These are phyloP conservation scores for Lithocarpus polystachyus DNA, from an alignment of 306 rosid genomes.

Conservation along the genomic window DNA sequence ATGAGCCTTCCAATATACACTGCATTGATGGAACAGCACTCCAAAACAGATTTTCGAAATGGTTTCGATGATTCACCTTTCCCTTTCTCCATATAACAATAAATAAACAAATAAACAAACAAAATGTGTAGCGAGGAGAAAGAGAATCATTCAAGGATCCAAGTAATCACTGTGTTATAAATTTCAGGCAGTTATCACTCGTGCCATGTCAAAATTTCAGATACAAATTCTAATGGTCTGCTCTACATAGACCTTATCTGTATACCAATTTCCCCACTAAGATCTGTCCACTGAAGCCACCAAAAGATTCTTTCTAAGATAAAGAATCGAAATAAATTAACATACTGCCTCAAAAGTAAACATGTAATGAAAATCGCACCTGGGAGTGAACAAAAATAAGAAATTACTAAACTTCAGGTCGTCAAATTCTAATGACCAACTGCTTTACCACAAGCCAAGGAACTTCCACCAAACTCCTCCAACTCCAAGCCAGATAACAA, in stretches of 20 bases:
- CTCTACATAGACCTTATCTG: conserved; percentile 24
- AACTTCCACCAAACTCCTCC: conserved; percentile 96
- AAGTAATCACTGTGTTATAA: conserved; percentile 26
- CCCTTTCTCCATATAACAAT: background rate
- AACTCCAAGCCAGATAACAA: conserved; percentile 87
- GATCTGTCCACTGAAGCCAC: conserved; percentile 36
- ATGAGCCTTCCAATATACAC: no score
- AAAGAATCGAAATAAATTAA: conserved; percentile 32
- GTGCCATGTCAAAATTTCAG: conserved; percentile 37
- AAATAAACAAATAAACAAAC: background rate
- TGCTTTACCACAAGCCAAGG: conserved; percentile 79
- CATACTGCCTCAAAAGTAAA: conserved; percentile 40
- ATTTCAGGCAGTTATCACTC: conserved; percentile 12
- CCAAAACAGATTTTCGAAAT: no score
- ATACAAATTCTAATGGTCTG: conserved; percentile 27
- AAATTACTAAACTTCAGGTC: conserved; percentile 3
- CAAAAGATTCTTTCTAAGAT: conserved; percentile 37
- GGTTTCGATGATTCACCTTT: background rate
- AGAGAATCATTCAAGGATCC: conserved; percentile 12
- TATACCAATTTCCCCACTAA: conserved; percentile 28
- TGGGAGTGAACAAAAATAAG: conserved; percentile 27
- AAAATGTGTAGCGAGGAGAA: background rate
- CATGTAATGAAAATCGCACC: conserved; percentile 17
- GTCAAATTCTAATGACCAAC: conserved; percentile 27
- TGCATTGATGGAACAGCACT: no score